Conservation (phyloP, 23 red algal genomes). For the Gracilaria vermiculophylla region DNA sequence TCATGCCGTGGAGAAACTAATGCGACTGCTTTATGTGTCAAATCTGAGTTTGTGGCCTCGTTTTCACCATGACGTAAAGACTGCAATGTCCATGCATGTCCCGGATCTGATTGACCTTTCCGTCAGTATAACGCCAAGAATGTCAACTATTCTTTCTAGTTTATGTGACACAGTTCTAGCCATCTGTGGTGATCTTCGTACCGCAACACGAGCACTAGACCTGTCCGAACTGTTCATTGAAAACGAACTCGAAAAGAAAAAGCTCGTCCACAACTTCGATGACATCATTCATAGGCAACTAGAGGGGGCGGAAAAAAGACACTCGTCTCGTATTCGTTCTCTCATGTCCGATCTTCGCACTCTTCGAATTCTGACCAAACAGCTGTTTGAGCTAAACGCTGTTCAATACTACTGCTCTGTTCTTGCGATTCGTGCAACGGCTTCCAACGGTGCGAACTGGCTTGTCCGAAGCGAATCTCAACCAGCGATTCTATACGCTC, state of each 20-base stretch:
- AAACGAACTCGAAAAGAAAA: neutral
- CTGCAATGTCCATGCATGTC: conserved; percentile 13
- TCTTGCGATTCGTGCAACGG: conserved; percentile 35
- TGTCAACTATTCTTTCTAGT: conserved; percentile 31
- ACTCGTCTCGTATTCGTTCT: conserved; percentile 20
- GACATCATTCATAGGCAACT: conserved; percentile 47
- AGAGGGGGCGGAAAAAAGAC: conserved; percentile 19
- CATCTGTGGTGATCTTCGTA: conserved; percentile 31
- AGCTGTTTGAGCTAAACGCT: conserved; percentile 41
- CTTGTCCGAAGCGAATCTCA: conserved; percentile 56
- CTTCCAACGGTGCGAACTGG: conserved; percentile 37
- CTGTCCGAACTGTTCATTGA: conserved; percentile 48
- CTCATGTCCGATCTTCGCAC: conserved; percentile 43
- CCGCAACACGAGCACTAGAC: conserved; percentile 36
- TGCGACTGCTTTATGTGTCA: conserved; percentile 76
- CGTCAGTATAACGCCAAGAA: conserved; percentile 30
- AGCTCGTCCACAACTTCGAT: conserved; percentile 49
- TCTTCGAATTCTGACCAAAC: conserved; percentile 14
- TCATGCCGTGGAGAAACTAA: conserved; percentile 80
- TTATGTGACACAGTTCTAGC: conserved; percentile 35
- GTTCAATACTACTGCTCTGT: conserved; percentile 43
- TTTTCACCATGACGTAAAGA: conserved; percentile 78
- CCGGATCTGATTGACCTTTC: conserved; percentile 84
- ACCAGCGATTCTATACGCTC: conserved; percentile 30
- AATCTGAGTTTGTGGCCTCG: conserved; percentile 82